A percentile compares a stretch with the other conserved stretches of the same genome.
Conservation (phyloP, 2,329 filamentous ascomycete genomes). For the Phoma sp. region DNA sequence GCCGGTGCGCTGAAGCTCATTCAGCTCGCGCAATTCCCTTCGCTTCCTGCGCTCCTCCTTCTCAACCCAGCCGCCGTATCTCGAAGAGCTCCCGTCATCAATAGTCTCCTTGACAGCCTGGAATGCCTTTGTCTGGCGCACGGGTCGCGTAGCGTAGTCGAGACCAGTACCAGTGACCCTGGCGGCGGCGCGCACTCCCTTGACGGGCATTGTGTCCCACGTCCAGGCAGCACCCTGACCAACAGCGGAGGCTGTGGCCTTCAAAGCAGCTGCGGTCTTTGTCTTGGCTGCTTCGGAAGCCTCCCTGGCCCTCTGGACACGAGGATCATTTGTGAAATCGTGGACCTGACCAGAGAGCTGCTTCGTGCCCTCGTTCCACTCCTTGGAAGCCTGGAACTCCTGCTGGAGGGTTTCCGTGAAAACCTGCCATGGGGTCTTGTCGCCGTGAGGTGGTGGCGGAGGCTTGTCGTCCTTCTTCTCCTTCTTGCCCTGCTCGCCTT, state of each 20-base stretch:
- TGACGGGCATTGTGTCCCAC: constrained; percentile 93
- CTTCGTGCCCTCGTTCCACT: constrained; percentile 99
- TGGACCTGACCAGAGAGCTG: constrained; percentile 87
- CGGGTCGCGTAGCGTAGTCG: constrained; percentile 92
- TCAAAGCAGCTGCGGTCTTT: constrained; percentile 79
- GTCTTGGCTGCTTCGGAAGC: constrained; percentile 83
- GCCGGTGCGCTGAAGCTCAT: constrained; percentile 61
- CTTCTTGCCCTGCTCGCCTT: constrained; percentile 58
- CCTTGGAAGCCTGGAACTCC: constrained; percentile 96
- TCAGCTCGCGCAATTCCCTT: constrained; percentile 73
- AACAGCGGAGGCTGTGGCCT: constrained; percentile 82
- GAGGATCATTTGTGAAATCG: constrained; percentile 91
- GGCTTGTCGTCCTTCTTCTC: constrained; percentile 70
- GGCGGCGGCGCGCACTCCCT: constrained; percentile 85
- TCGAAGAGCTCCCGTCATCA: constrained; percentile 93
- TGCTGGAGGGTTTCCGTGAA: constrained; percentile 94
- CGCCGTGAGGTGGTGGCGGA: constrained; percentile 92
- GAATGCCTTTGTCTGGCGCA: constrained; percentile 92
- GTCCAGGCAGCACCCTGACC: constrained; percentile 95
- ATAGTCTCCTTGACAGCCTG: constrained; percentile 94
- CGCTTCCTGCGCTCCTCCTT: constrained; percentile 89
- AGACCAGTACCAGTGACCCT: constrained; percentile 84
- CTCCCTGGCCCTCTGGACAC: constrained; percentile 81
- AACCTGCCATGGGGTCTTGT: constrained; percentile 98
- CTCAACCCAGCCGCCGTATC: constrained; percentile 96